These are phyloP conservation scores for Hymenoscyphus fructigenus DNA, from an alignment of 2,329 filamentous ascomycete genomes.

Conservation along the genomic window DNA sequence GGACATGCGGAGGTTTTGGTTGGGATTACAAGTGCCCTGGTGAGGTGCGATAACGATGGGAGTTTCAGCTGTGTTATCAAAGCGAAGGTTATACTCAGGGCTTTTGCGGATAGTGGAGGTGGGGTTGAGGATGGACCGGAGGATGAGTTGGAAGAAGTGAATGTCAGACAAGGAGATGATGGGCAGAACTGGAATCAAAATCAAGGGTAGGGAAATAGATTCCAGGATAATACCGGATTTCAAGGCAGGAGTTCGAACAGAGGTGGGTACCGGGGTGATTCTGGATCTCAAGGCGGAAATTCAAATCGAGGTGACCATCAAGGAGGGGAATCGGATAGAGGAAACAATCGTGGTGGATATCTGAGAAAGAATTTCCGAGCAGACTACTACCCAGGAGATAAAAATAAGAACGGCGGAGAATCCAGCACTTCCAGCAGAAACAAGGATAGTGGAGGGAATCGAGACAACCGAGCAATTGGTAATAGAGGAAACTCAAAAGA, in stretches of 20 bases:
- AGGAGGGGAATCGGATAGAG: not conserved
- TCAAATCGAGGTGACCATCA: not conserved
- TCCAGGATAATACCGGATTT: not conserved
- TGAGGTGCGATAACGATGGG: not conserved
- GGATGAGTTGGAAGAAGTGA: not conserved
- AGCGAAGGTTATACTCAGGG: not conserved
- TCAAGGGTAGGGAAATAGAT: not conserved
- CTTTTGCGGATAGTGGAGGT: not conserved
- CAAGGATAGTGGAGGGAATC: not conserved
- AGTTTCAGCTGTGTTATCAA: not conserved
- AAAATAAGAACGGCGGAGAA: not conserved
- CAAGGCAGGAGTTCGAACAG: not conserved
- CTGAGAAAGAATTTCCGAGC: not conserved
- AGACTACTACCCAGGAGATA: not conserved
- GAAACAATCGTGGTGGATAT: not conserved
- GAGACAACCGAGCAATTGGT: not conserved
- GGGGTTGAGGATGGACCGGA: not conserved
- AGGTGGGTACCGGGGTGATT: not conserved
- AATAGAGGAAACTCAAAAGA: not conserved
- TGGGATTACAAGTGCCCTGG: not conserved
- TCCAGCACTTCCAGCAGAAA: not conserved
- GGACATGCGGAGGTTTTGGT: not conserved
- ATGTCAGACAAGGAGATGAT: not conserved
- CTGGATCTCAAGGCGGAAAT: not conserved
- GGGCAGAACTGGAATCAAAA: not conserved